phyloP scores from a whole-genome alignment of 768 basidiomycete genomes.

The Auricularia sp. region DNA sequence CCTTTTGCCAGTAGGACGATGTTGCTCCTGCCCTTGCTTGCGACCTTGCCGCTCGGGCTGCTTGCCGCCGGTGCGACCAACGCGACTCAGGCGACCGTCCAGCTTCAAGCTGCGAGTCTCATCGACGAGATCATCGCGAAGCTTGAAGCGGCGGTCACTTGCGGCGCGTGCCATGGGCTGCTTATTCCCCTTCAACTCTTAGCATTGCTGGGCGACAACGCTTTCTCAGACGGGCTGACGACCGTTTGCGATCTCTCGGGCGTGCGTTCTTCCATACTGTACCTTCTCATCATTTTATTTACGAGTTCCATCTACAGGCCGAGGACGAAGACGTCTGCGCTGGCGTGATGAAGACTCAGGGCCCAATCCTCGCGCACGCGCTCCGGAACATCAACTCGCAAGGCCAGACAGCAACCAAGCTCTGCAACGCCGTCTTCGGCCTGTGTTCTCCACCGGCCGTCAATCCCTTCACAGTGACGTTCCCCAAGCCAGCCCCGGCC shows the following conservation, averaged over 20 bases:
- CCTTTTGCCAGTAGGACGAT: too few species aligned
- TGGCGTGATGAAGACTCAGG: conserved; percentile 40
- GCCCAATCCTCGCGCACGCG: conserved; percentile 48
- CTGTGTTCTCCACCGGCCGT: conserved; percentile 43
- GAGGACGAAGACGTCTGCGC: conserved; percentile 50
- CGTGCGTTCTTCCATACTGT: conserved; percentile 12
- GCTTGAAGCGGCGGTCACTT: conserved; percentile 37
- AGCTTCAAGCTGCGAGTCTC: background rate
- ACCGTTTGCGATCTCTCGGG: conserved; percentile 37
- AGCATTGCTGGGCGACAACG: conserved; percentile 38
- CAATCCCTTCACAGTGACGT: conserved; percentile 32
- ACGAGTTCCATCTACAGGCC: conserved; percentile 22
- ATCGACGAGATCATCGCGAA: conserved; percentile 29
- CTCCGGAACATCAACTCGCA: conserved; percentile 38
- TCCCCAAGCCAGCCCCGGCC: conserved; percentile 30
- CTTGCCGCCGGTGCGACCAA: too few species aligned
- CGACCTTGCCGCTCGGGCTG: too few species aligned
- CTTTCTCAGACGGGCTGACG: conserved; percentile 35
- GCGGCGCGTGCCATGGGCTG: conserved; percentile 42
- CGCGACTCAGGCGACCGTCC: too few species aligned
- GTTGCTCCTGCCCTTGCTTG: too few species aligned
- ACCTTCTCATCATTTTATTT: background rate
- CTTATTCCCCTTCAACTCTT: conserved; percentile 37
- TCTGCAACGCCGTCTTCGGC: conserved; percentile 47
- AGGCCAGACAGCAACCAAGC: conserved; percentile 40